Evolutionary conservation across 148 eudicot genomes (phyloP), one percentile per base, ranked within the genome.

Genomic region (Cornus suecica): DNA sequence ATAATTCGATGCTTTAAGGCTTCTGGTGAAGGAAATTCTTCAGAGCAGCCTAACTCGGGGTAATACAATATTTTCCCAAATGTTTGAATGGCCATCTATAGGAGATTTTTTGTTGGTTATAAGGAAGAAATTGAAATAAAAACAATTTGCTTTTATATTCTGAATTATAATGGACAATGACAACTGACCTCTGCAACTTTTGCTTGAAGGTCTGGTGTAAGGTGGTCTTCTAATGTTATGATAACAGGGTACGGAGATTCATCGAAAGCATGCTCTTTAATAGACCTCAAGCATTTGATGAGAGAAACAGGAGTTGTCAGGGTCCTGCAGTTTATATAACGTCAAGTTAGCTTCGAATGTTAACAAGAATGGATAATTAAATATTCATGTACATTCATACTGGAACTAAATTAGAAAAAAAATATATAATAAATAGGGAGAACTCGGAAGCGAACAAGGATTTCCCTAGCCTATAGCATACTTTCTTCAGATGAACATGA

Each of bases 171-270:
- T 37, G 7, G 42, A 37, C 42, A 37, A 37, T 37, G 42, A 69
- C 61, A 79, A 61, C 86, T 34, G 73, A 94, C 98, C 94, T 88
- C 92, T 52, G 98, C 98, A 80, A 91, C 97, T 89, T 91, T 95
- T 60, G 92, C 92, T 78, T 90, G 99, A 76, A 95, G 99, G 64
- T 86, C 81, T 10, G 94, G 86, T 13, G 97, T 89, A 66, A 95
- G 94, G 77, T 95, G 99, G 78, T 95, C 99, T 85, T 95, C 99
- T 66, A 95, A 81, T 25, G 97, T 95, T 69, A 95, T 92, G 26
- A 95, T 83, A 20, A 95, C 89, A 45, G 99, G 97, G 75, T 95
- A 95, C 13, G 92, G 90, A 70, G 97, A 95, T 71, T 80, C 73
- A 73, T 83, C 87, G 75, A 95, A 95, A 61, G 99, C 99, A 80